Base-by-base conservation (phyloP, 2,329 filamentous ascomycete genomes). In the Aspergillus pseudoterreus region DNA sequence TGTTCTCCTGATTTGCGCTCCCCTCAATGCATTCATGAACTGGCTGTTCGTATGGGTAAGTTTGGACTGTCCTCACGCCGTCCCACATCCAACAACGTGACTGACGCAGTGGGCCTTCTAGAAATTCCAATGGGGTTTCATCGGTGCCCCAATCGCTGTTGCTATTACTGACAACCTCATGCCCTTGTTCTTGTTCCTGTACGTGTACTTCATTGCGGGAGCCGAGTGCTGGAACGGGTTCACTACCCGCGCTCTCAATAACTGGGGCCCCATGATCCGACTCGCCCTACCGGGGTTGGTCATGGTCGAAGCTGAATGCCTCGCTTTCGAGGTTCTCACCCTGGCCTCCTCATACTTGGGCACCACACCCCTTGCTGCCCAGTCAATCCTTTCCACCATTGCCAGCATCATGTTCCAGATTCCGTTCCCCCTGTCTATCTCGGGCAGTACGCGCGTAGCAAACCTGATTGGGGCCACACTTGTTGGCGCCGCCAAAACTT, bases 221-320 rank as follows among this genome's bases (percentile, higher is more conserved):
- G 78, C 79, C 44, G 82, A 90, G 63, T 92, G 89, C 71, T 94
- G 89, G 89, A 86, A 86, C 53, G 89, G 89, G 2, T 87, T 92
- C 67, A 85, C 83, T n/a, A 76, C 71, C 52, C 82, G 82, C 36
- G 86, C 87, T 0, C 77, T 91, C 47, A 74, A 75, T 32, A 92
- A 92, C 65, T 94, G 89, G 89, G 78, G 78, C 1, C 86, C 86
- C 8, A 95, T 95, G 92, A 82, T 97, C 62, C 83, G 84, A 44
- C 85, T 97, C 35, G 90, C 92, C 0, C 75, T 96, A 11, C 92
- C 92, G 0, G 92, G 92, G 1, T 84, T 97, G 68, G 76, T 96
- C 58, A 96, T 96, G 92, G 87, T 97, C 2, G 85, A 95, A 68
- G 91, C 92, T 4, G 92, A 97, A 69, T 95, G 89, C 74, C 80